A percentile compares a stretch with the other conserved stretches of the same genome.
Conservation (phyloP, 1,284 basidiomycete species). For the Irpex sp. region DNA sequence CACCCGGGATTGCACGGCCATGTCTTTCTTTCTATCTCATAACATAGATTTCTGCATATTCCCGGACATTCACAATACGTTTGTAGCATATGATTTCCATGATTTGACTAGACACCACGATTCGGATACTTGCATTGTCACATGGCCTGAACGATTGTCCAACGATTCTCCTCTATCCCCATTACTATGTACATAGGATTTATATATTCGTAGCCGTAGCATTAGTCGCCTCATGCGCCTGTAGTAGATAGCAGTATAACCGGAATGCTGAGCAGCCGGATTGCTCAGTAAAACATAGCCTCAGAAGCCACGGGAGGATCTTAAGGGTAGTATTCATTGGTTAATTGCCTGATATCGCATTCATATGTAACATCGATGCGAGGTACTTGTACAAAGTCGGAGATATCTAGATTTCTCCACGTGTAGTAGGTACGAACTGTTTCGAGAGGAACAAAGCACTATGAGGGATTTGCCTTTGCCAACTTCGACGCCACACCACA, state of each 20-base stretch:
- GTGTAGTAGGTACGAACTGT: neutral
- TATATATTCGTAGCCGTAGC: neutral
- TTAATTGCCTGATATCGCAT: neutral
- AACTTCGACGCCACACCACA: neutral
- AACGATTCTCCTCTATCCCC: neutral
- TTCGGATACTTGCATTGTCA: neutral
- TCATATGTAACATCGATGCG: neutral
- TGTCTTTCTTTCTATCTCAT: neutral
- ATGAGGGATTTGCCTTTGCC: neutral
- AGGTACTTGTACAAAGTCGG: neutral
- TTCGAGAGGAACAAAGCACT: neutral
- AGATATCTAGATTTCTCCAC: neutral
- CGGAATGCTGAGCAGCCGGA: neutral
- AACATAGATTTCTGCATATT: neutral
- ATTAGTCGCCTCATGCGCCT: neutral
- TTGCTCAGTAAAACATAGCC: neutral
- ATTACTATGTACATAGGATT: neutral
- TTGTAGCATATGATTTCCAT: neutral
- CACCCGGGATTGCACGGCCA: no score
- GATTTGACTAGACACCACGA: neutral
- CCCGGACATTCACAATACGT: neutral
- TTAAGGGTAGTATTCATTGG: no score
- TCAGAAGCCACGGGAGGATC: no score
- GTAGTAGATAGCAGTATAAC: neutral
- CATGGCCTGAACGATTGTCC: neutral